phyloP scores from a whole-genome alignment of 164 flowering plant genomes.

The Magnolia sinica region DNA sequence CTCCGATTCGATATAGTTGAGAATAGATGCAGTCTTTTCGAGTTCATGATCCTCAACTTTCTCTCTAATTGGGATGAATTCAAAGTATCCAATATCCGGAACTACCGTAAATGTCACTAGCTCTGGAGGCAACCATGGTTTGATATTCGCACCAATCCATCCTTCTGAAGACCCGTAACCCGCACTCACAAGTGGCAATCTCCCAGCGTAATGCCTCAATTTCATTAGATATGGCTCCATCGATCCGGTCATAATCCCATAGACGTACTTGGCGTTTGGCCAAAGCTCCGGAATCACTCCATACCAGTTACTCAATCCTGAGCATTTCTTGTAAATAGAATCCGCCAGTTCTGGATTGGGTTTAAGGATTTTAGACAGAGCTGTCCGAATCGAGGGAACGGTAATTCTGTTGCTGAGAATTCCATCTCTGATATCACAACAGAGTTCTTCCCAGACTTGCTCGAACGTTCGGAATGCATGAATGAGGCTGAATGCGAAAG shows the following conservation, averaged over 20 bases:
- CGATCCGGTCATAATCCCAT: constrained; percentile 97
- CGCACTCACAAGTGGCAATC: constrained; percentile 60
- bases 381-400: constrained; percentile 54
- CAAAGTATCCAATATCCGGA: constrained; percentile 85
- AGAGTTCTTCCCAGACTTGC: constrained; percentile 76
- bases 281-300: constrained; percentile 79
- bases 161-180: constrained; percentile 97
- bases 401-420: constrained; percentile 47
- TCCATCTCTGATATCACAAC: constrained; percentile 60
- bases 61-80: constrained; percentile 60
- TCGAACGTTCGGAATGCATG: constrained; percentile 77
- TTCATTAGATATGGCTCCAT: constrained; percentile 88
- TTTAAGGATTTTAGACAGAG: constrained; percentile 62
- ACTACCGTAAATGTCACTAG: constrained; percentile 66
- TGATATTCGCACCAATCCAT: constrained; percentile 89
- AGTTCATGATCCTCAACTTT: constrained; percentile 13
- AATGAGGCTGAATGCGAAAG: constrained; percentile 83
- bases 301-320: constrained; percentile 71
- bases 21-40: constrained; percentile 9
- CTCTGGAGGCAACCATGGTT: constrained; percentile 75
- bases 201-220: constrained; percentile 85
- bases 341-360: constrained; percentile 78
- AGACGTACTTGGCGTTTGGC: constrained; percentile 77
- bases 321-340: constrained; percentile 43
- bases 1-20: constrained; percentile 27